Base-by-base conservation (phyloP, 2,329 filamentous ascomycete species). In the Exserohilum rostratum region DNA sequence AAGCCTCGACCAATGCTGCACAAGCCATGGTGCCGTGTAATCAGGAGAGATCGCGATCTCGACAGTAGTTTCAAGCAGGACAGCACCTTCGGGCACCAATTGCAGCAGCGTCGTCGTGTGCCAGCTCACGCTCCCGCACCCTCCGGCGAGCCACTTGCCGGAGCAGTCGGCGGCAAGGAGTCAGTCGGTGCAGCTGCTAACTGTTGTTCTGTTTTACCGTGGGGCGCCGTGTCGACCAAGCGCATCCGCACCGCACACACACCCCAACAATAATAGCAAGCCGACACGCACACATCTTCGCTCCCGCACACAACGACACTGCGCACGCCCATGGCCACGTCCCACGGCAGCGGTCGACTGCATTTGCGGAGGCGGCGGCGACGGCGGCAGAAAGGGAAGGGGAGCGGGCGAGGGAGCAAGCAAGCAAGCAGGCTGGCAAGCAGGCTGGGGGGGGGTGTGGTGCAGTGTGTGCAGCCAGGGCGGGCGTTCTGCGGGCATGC, bases 1-100 rank as follows among this genome's bases (percentile, higher is more conserved):
- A 30, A 27, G 33, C 13, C 27, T 18, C 31, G 52, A 42, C 57
- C 57, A 62, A 50, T 62, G 53, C 50, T 46, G 45, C 20, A 35
- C 45, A 40, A 40, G 60, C 55, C 56, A 37, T 50, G 35, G 22
- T 35, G 60, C 58, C 57, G 60, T 56, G 49, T 33, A 15, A 43
- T 20, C 34, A 45, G 35, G 40, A 45, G 46, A 55, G 52, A 59
- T 61, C 58, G 52, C 46, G 57, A 60, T 60, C 54, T 38, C 42
- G 50, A 47, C 37, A 7, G 6, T 39, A 34, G 34, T 46, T 45
- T 51, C 34, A 51, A 48, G 39, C 31, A 29, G 44, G 34, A 34
- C 37, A 37, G 51, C 44, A 44, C 46, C 25, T 40, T 57, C 35
- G 48, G 58, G 58, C 52, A 49, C 55, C 55, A 52, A 59, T 52